Evolutionary conservation across 2,329 filamentous ascomycete genomes (phyloP).

Genomic region (Cercospora zeae-maydis): DNA sequence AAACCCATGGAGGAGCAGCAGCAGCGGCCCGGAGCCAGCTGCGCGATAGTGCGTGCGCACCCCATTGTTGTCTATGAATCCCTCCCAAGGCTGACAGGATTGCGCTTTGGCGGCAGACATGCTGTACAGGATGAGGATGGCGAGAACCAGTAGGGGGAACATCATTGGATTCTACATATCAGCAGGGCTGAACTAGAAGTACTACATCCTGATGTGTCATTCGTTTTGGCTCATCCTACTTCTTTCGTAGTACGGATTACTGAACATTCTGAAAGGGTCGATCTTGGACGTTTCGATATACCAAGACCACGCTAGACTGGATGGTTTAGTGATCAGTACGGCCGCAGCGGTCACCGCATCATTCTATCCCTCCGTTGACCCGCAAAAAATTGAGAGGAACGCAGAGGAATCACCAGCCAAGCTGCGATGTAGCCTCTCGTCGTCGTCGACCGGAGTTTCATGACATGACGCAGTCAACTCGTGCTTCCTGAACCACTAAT

Average conservation of each 20-base stretch:
- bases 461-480: neutral
- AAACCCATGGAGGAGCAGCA: conserved; percentile 2
- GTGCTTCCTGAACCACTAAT: neutral
- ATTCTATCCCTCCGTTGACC: neutral
- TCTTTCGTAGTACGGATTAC: neutral
- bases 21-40: neutral
- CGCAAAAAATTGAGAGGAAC: neutral
- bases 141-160: neutral
- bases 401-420: neutral
- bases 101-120: neutral
- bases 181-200: neutral
- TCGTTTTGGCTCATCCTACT: neutral
- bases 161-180: neutral
- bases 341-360: neutral
- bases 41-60: conserved; percentile 9
- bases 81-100: conserved; percentile 1
- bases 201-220: neutral
- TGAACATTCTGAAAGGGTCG: neutral
- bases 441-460: neutral
- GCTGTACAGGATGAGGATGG: neutral
- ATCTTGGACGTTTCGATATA: neutral
- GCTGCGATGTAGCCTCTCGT: neutral
- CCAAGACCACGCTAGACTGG: neutral
- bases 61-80: conserved; percentile 8
- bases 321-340: neutral